Evolutionary conservation across 2,329 filamentous ascomycete species (phyloP), one percentile per base, ranked within the genome.

Genomic region (Verticillium albo-atrum): DNA sequence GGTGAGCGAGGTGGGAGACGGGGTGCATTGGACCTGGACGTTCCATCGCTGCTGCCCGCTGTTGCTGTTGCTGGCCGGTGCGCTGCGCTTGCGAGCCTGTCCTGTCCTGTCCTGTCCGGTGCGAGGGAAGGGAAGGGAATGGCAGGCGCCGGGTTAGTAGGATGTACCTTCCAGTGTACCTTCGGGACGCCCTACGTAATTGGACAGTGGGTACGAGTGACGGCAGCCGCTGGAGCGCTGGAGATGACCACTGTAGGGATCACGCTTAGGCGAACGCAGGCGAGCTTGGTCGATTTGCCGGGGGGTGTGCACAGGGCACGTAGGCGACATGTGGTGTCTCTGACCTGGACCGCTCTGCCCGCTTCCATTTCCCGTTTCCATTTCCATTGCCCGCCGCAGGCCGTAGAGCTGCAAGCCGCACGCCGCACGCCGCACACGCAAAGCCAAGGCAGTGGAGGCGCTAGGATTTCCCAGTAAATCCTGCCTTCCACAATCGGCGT

Each of bases 161-260:
- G n/a, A n/a, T n/a, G 30, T 53, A n/a, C 50, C 23, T 53, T 26
- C 50, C 23, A 26, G 14, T 53, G 50, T 26, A 26, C 23, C 50
- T 25, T 15, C 9, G 9, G 26, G 25, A 26, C 15, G 27, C 20
- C 10, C 20, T 17, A 34, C 26, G 52, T 54, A 54, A 50, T 50
- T 50, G 42, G n/a, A 23, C 9, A 50, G 42, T 50, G 42, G 42
- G 20, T 50, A 50, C 42, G 42, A 50, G 14, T 50, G 42, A 50
- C 42, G 20, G 42, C 42, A 50, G 42, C n/a, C 42, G 42, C 42
- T 50, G 42, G 52, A 32, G 55, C 60, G 55, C 42, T 57, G 56
- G 61, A 62, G 61, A 63, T 63, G 58, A 63, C 55, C 55, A 55
- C 61, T 63, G 58, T 56, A 57, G 51, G 55, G 28, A 54, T 47